A percentile compares a stretch with the other conserved stretches of the same genome.
phyloP scores from a whole-genome alignment of 352 stramenopile species.

The Pythium scleroteichum region DNA sequence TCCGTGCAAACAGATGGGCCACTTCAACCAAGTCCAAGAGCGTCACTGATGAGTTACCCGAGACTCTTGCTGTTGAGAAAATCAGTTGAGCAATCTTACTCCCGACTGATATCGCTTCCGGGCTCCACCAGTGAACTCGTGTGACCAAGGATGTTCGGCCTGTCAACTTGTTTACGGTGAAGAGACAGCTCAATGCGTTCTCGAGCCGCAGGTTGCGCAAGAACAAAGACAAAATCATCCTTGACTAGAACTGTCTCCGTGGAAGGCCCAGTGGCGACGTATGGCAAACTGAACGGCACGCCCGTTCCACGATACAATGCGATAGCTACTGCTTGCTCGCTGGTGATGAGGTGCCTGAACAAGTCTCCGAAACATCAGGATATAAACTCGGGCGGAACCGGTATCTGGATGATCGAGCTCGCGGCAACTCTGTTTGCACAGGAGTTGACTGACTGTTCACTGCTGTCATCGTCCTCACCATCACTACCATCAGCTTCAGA shows the following conservation, averaged over 20 bases:
- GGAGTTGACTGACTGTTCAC: not conserved
- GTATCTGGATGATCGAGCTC: slow-evolving; percentile 59
- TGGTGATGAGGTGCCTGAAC: slow-evolving; percentile 46
- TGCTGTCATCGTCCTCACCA: not conserved
- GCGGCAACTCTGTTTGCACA: slow-evolving; percentile 13
- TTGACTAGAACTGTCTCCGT: slow-evolving; percentile 41
- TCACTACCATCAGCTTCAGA: too few species aligned
- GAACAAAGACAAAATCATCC: slow-evolving; percentile 62
- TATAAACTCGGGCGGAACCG: slow-evolving; percentile 43
- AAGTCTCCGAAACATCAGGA: slow-evolving; percentile 52
- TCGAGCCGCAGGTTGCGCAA: slow-evolving; percentile 46
- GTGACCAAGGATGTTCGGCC: too few species aligned
- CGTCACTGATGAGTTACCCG: too few species aligned
- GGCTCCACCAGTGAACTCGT: too few species aligned
- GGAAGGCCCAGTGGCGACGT: slow-evolving; percentile 52
- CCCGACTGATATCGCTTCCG: too few species aligned
- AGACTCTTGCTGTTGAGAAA: too few species aligned
- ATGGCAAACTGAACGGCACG: slow-evolving; percentile 44
- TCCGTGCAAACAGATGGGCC: too few species aligned
- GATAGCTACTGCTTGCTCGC: slow-evolving; percentile 51
- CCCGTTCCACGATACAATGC: slow-evolving; percentile 49
- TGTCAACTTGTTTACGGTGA: too few species aligned
- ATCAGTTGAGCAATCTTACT: too few species aligned
- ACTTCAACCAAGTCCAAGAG: too few species aligned
- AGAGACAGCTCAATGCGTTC: slow-evolving; percentile 17